These are phyloP conservation scores for Phytophthora pini DNA, from an alignment of 352 stramenopile genomes.

Conservation along the genomic window DNA sequence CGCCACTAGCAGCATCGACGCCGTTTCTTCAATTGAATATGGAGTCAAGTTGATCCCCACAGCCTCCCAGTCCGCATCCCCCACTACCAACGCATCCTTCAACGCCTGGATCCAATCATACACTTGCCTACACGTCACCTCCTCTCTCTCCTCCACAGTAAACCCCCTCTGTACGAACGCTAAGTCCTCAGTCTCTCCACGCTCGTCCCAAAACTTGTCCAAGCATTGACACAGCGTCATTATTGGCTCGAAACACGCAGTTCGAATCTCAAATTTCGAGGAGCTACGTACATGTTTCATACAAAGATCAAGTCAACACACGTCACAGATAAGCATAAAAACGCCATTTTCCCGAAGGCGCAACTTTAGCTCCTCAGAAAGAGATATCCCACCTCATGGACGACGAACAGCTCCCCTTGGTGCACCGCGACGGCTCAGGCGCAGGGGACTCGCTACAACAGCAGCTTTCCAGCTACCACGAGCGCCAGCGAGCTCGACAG, in stretches of 20 bases:
- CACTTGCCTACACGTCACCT: slow-evolving; percentile 27
- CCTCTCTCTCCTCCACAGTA: neutral
- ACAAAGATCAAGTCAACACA: no score
- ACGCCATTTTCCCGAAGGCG: neutral
- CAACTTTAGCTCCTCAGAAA: neutral
- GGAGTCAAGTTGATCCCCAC: slow-evolving; percentile 50
- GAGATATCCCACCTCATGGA: slow-evolving; percentile 23
- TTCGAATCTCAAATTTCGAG: neutral
- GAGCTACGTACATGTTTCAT: no score
- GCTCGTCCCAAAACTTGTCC: slow-evolving; percentile 4
- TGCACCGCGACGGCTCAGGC: slow-evolving; percentile 29
- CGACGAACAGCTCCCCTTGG: slow-evolving; percentile 41
- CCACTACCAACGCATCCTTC: slow-evolving; percentile 3
- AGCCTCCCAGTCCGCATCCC: slow-evolving; percentile 12
- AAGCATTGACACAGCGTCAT: slow-evolving; percentile 26
- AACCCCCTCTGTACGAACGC: slow-evolving; percentile 20
- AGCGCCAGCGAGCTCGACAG: slow-evolving; percentile 30
- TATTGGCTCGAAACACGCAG: neutral
- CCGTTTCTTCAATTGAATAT: slow-evolving; percentile 60
- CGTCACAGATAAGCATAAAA: slow-evolving; percentile 17
- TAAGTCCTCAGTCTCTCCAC: slow-evolving; percentile 6
- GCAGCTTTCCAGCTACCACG: slow-evolving; percentile 42
- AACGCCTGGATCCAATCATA: slow-evolving; percentile 30
- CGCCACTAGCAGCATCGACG: slow-evolving; percentile 43
- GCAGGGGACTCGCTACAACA: slow-evolving; percentile 36